Evolutionary conservation across 2,329 filamentous ascomycete species (phyloP).

Genomic region (Penicillium sp.): DNA sequence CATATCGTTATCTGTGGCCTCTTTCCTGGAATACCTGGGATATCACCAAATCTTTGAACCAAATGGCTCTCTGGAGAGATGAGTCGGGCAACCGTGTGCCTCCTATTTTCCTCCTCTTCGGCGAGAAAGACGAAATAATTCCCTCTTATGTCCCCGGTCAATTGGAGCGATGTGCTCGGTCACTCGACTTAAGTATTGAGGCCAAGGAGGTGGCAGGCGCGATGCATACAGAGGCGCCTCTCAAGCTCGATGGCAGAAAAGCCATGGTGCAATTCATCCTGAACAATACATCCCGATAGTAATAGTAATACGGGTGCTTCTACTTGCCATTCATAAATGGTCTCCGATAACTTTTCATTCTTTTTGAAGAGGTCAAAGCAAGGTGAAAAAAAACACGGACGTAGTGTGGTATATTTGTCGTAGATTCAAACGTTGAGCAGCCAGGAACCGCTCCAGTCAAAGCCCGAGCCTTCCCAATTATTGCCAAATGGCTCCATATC

Average conservation of each 20-base stretch:
- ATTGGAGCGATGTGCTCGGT: conserved; percentile 33
- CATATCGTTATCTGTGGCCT: conserved; percentile 68
- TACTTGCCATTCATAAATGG: background rate
- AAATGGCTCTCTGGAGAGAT: conserved; percentile 31
- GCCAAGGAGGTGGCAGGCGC: conserved; percentile 43
- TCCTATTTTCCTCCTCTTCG: conserved; percentile 39
- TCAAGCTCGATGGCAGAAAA: conserved; percentile 40
- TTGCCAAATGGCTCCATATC: conserved; percentile 18
- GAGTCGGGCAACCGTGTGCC: conserved; percentile 11
- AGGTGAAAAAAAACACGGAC: background rate
- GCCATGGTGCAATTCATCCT: conserved; percentile 33
- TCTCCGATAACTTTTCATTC: background rate
- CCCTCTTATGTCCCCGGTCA: conserved; percentile 34
- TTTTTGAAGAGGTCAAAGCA: background rate
- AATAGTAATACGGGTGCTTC: background rate
- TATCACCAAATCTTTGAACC: conserved; percentile 38
- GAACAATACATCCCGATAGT: background rate
- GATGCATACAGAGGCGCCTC: conserved; percentile 48
- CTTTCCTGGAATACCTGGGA: conserved; percentile 63
- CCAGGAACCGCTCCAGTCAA: conserved; percentile 27
- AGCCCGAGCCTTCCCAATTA: conserved; percentile 24
- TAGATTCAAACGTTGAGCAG: conserved; percentile 18
- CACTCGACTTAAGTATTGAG: conserved; percentile 33
- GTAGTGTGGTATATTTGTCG: background rate
- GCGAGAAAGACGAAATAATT: conserved; percentile 44